These are phyloP conservation scores for Balansia obtecta DNA, from an alignment of 2,329 filamentous ascomycete genomes.

Conservation along the genomic window DNA sequence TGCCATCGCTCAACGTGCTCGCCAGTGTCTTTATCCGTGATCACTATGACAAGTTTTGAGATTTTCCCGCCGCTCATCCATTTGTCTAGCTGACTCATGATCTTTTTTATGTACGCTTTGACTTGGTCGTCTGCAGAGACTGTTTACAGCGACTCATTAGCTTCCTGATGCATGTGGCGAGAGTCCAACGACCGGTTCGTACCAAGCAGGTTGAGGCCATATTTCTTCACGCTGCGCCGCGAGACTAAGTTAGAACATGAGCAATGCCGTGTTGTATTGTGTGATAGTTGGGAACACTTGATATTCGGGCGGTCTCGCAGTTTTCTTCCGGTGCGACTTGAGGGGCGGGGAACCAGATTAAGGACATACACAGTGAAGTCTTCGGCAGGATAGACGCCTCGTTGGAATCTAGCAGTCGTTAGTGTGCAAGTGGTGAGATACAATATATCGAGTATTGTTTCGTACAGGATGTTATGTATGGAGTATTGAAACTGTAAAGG, in stretches of 20 bases:
- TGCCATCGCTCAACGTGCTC: slow-evolving; percentile 97
- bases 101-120: slow-evolving; percentile 98
- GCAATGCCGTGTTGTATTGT: too few species aligned
- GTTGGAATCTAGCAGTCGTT: slow-evolving; percentile 57
- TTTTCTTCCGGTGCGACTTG: background rate
- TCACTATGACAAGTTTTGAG: slow-evolving; percentile 90
- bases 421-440: background rate
- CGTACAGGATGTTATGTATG: slow-evolving; percentile 89
- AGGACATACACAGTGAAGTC: slow-evolving; percentile 76
- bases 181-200: slow-evolving; percentile 11
- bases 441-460: background rate
- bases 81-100: slow-evolving; percentile 93
- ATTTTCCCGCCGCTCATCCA: slow-evolving; percentile 98
- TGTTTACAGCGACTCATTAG: slow-evolving; percentile 17
- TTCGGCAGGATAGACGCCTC: slow-evolving; percentile 77
- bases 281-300: too few species aligned
- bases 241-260: slow-evolving; percentile 3
- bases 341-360: background rate
- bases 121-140: slow-evolving; percentile 96
- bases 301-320: too few species aligned
- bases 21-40: slow-evolving; percentile 93
- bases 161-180: background rate
- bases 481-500: slow-evolving; percentile 79
- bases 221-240: slow-evolving; percentile 68
- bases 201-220: slow-evolving; percentile 95